Evolutionary conservation across 306 rosid species (phyloP), one percentile per base, ranked within the genome.

Genomic region (Echinosophora koreensis): DNA sequence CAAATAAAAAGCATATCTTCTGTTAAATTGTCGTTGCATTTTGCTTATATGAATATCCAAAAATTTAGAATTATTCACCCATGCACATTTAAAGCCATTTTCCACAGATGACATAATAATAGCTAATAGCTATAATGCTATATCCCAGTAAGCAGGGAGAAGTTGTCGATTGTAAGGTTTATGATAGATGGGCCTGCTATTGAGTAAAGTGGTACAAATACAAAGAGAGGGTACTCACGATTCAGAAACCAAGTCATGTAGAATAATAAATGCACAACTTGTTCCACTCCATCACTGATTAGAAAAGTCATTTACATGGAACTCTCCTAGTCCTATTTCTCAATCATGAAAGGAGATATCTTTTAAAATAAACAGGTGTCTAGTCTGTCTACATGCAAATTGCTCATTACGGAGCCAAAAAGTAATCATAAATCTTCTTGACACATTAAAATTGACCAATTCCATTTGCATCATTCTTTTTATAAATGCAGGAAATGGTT

Each of bases 311-410:
- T 28, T 47, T 54, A 15, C 18, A 66, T 66, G 0, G 15, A 38
- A 30, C 65, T 37, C 49, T 39, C 13, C 22, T 52, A 10, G 64
- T 39, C 71, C 15, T 49, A 11, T 51, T 74, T 30, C 15, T 9
- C 56, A 61, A 51, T n/a, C 22, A 30, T 61, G 49, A 52, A 59
- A 55, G 58, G 1, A 22, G 0, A 60, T 18, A 47, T 35, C 1
- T 50, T 62, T 66, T 55, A 8, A 63, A 75, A 51, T 9, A 59
- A 42, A 5, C 61, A 77, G 52, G 39, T 37, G 13, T 10, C 8
- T 12, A 41, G n/a, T n/a, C n/a, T n/a, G n/a, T n/a, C 22, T 22
- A 22, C 13, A 16, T 38, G 44, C 32, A 76, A 52, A 17, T 18
- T 22, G 59, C 28, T 38, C 12, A 66, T 42, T 28, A 39, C 9